Evolutionary conservation across 805 yeast species (phyloP), one percentile per base, ranked within the genome.

Genomic region (Pichia deserticola): DNA sequence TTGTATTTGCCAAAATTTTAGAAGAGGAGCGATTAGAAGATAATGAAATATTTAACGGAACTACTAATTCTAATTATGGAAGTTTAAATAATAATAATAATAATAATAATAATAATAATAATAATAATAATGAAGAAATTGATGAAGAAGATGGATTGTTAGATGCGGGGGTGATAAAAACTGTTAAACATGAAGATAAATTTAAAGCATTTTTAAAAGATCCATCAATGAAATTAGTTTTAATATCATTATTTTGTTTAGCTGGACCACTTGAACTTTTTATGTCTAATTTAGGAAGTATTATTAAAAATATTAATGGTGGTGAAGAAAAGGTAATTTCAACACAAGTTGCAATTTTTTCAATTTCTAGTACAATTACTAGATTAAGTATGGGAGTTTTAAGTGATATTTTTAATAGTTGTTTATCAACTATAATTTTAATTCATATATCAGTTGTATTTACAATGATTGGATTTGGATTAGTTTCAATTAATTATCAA

Each of bases 191-290:
- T 42, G 59, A 59, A 25, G 48, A 47, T 1, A 62, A 59, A 45
- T 67, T 67, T 47, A 55, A 49, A 27, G 39, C 33, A 1, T 68
- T 68, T 55, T 62, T 83, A 42, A 64, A 65, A 33, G 89, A 84
- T 57, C 71, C 72, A 27, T 73, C 84, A 1, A 78, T 88, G 42
- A 82, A 87, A 72, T 51, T 84, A 2, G 66, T 88, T n/a, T 71
- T 86, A 29, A 51, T 75, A 3, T 76, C 89, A 10, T 73, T 89
- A 47, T 71, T 89, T 30, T 66, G 88, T 42, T 75, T 82, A 35
- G 67, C 87, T 30, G 98, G 98, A 0, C 92, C 96, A 0, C 69
- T 87, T 50, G 98, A 90, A 59, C 80, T 88, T 74, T 89, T 79
- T 64, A 79, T 87, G 54, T 86, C 89, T 49, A 87, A 89, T 61